Base-by-base conservation (phyloP, 2,329 filamentous ascomycete genomes). In the Colletotrichum orchidophilum region DNA sequence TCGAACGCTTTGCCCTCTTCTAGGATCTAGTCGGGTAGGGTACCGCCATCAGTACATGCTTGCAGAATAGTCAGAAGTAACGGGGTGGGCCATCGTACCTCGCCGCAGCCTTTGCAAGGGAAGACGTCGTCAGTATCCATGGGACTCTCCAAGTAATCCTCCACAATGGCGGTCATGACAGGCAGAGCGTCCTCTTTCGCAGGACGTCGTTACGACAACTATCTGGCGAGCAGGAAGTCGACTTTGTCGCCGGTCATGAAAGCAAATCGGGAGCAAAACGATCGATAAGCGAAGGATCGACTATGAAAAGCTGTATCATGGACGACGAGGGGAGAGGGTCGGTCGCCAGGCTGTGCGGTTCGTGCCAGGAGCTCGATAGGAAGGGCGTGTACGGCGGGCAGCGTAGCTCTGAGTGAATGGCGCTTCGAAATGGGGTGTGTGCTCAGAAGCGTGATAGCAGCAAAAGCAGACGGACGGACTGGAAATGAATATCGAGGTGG, bases 1-100 rank as follows among this genome's bases (percentile, higher is more conserved):
- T 99, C 96, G 78, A 97, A 99, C 63, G 96, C 96, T 83, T 98
- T 98, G 77, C 96, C 96, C 87, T 99, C 96, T 83, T 99, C 96
- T 24, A 99, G 89, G 75, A 98, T 97, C 95, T 98, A 81, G 67
- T 77, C 58, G 60, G 69, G 60, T 57, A 70, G 60, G 61, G 71
- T 61, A 63, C 63, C 59, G 46, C 61, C 67, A 35, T 73, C 68
- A 71, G 68, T 73, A 72, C 59, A 42, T 69, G 60, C 69, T 73
- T 55, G 53, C 64, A 62, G 52, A 39, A 64, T 63, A 53, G 60
- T 21, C 65, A 69, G 35, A 60, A 52, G 64, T 62, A 29, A 42
- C 11, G 33, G 26, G 7, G 54, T 54, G 70, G 66, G 29, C 49
- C 55, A 63, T 79, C 87, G 77, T 87, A 97, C 94, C 88, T 97